A percentile compares a stretch with the other conserved stretches of the same genome.
Evolutionary conservation across 257 asterid species (phyloP).

Genomic region (Solanum ahanhuiri): DNA sequence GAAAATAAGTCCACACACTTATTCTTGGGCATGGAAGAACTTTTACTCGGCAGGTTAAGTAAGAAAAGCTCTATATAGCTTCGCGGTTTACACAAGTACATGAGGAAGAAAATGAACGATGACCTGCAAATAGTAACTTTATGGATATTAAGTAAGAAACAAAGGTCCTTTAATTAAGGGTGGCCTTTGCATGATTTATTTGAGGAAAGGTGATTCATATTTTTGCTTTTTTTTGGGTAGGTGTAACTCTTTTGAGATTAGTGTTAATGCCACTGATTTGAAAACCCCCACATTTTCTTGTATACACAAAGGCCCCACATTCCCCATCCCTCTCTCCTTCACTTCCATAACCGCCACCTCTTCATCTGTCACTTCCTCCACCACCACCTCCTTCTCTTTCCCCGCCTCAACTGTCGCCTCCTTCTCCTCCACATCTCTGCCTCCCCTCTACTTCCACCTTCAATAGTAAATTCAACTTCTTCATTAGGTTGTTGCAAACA

Average conservation of each 20-base stretch:
- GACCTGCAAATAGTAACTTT: not conserved
- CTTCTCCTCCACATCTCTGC: not conserved
- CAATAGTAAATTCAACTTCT: not conserved
- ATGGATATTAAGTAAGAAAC: not conserved
- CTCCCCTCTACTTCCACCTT: not conserved
- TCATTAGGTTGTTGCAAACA: not conserved
- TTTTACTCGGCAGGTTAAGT: not conserved
- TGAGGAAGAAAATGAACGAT: not conserved
- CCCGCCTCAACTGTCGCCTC: not conserved
- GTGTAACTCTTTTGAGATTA: not conserved
- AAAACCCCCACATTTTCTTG: not conserved
- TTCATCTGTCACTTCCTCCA: not conserved
- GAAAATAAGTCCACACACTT: not conserved
- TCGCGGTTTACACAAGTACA: not conserved
- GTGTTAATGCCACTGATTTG: not conserved
- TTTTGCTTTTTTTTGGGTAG: not conserved
- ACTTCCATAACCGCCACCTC: not conserved
- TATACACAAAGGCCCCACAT: not conserved
- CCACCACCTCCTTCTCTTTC: not conserved
- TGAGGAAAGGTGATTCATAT: not conserved
- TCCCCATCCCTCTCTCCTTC: not conserved
- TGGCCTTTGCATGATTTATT: not conserved
- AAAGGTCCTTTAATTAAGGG: not conserved
- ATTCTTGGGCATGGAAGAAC: not conserved
- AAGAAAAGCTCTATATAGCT: not conserved